Percentiles rank a stretch among this genome's conserved stretches.
These are phyloP conservation scores for Gossypium thurberi DNA, from an alignment of 345 rosid species.

Conservation along the genomic window DNA sequence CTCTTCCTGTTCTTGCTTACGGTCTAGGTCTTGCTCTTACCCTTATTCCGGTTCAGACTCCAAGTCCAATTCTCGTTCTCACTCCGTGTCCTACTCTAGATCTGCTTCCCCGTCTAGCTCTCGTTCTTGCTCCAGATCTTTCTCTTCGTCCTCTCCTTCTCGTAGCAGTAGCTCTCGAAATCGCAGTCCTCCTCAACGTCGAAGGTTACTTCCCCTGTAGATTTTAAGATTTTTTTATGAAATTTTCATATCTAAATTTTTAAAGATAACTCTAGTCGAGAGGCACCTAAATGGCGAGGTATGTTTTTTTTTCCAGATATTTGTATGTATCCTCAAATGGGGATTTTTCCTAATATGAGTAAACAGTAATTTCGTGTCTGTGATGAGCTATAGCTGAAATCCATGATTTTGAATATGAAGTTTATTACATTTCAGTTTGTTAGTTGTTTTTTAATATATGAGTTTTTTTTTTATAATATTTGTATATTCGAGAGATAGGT, in stretches of 20 bases:
- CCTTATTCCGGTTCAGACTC: slow-evolving; percentile 42
- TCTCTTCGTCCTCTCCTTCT: slow-evolving; percentile 59
- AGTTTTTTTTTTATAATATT: background rate
- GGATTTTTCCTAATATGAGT: too few relatives aligned
- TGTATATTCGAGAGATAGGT: background rate
- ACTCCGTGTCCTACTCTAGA: slow-evolving; percentile 34
- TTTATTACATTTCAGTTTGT: too few relatives aligned
- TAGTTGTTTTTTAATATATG: too few relatives aligned
- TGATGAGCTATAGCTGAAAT: too few relatives aligned
- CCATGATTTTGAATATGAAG: too few relatives aligned
- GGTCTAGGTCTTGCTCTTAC: slow-evolving; percentile 27
- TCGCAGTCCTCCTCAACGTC: slow-evolving; percentile 45
- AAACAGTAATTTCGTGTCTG: too few relatives aligned
- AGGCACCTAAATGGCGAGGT: too few relatives aligned
- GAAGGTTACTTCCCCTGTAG: slow-evolving; percentile 23
- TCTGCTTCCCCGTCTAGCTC: slow-evolving; percentile 28
- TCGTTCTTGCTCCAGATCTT: slow-evolving; percentile 38
- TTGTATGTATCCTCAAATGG: too few relatives aligned
- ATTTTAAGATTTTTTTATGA: too few relatives aligned
- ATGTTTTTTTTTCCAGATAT: too few relatives aligned
- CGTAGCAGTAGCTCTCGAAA: slow-evolving; percentile 46
- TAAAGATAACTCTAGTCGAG: too few relatives aligned
- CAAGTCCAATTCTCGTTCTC: slow-evolving; percentile 31
- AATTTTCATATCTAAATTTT: too few relatives aligned
- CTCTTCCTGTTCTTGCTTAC: slow-evolving; percentile 29